Percentiles rank a stretch among this genome's conserved stretches.
Evolutionary conservation across 495 filamentous ascomycete genomes (phyloP).

Genomic region (Collariella sp.): DNA sequence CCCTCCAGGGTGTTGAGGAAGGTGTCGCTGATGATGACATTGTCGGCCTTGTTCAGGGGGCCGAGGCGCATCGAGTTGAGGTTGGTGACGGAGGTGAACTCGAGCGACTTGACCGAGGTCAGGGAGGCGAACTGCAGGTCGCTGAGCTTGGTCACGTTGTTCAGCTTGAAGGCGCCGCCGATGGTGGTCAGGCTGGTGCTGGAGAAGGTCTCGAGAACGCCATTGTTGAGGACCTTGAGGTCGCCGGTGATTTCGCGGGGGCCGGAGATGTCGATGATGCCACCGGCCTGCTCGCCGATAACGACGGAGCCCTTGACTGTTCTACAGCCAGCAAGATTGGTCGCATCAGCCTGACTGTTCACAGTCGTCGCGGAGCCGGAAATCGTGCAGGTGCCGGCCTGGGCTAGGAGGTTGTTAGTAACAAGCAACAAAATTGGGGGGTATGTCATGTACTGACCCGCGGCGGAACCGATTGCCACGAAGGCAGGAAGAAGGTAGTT

Average conservation of each 20-base stretch:
- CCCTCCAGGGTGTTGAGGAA: conserved; percentile 63
- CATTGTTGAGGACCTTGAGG: conserved; percentile 52
- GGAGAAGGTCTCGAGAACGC: conserved; percentile 38
- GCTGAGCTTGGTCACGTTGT: conserved; percentile 55
- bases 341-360: conserved; percentile 62
- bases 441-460: conserved; percentile 48
- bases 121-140: conserved; percentile 56
- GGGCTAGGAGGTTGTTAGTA: conserved; percentile 30
- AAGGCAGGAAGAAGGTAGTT: conserved; percentile 65
- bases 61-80: conserved; percentile 62
- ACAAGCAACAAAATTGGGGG: not conserved
- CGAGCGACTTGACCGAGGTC: conserved; percentile 51
- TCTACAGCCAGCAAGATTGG: conserved; percentile 54
- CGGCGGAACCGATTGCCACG: conserved; percentile 55
- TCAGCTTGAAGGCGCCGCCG: conserved; percentile 56
- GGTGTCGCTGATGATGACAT: conserved; percentile 74
- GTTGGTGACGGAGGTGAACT: conserved; percentile 63
- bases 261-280: conserved; percentile 46
- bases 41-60: conserved; percentile 50
- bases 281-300: conserved; percentile 47
- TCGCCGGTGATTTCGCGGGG: conserved; percentile 59
- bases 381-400: conserved; percentile 36
- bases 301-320: conserved; percentile 63
- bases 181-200: conserved; percentile 41
- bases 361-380: conserved; percentile 44